Evolutionary conservation across 352 stramenopile species (phyloP).

Genomic region (Phytopythium aichiense): DNA sequence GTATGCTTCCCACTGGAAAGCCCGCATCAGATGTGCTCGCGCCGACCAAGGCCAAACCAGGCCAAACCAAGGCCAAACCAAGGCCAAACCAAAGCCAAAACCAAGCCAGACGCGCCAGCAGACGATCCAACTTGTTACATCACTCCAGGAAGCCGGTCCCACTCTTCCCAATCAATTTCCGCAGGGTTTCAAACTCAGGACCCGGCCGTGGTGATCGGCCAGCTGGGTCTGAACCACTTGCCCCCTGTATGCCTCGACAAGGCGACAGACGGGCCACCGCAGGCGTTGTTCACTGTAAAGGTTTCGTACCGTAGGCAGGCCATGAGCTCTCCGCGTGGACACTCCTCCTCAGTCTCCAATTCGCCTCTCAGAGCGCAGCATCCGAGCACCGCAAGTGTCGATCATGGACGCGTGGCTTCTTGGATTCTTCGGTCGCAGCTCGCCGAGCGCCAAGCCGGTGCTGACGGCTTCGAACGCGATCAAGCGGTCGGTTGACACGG

Average conservation of each 20-base stretch:
- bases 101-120: not conserved
- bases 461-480: too few species aligned
- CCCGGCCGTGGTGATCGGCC: not conserved
- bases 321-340: not conserved
- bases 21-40: not conserved
- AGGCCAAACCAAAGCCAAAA: too few species aligned
- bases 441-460: conserved; percentile 16
- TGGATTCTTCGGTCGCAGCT: conserved; percentile 2
- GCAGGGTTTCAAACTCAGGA: conserved; percentile 1
- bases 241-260: not conserved
- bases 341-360: conserved; percentile 1
- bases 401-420: conserved; percentile 41
- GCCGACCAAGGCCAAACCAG: too few species aligned
- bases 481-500: too few species aligned
- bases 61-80: too few species aligned
- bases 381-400: not conserved
- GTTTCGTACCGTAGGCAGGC: not conserved
- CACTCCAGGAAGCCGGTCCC: not conserved
- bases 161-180: not conserved
- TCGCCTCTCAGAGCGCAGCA: not conserved
- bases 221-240: not conserved
- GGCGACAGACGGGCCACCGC: not conserved
- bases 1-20: not conserved
- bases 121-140: conserved; percentile 1
- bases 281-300: not conserved